A percentile compares a stretch with the other conserved stretches of the same genome.
These are phyloP conservation scores for Panus rudis DNA, from an alignment of 768 basidiomycete genomes.

Conservation along the genomic window DNA sequence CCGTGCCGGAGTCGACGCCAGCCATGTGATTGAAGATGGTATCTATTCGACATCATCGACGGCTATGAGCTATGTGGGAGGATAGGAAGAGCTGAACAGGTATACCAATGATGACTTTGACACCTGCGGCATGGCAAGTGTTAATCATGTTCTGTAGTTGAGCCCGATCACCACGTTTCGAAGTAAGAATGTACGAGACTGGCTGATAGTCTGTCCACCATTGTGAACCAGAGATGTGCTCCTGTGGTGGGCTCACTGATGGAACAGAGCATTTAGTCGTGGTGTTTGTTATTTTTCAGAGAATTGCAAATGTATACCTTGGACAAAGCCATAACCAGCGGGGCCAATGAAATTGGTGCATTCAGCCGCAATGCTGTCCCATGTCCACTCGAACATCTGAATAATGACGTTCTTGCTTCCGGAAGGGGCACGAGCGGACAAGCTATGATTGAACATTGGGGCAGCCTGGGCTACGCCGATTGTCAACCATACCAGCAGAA, in stretches of 20 bases:
- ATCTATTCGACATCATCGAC: conserved; percentile 21
- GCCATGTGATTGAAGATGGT: conserved; percentile 67
- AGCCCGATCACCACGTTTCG: conserved; percentile 53
- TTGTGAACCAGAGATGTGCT: conserved; percentile 49
- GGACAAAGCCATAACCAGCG: conserved; percentile 63
- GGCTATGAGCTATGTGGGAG: conserved; percentile 21
- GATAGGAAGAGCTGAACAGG: not conserved
- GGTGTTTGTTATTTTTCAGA: not conserved
- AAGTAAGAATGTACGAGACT: conserved; percentile 57
- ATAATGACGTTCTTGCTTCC: conserved; percentile 44
- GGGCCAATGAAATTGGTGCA: conserved; percentile 63
- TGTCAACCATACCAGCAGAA: no score
- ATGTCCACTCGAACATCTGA: conserved; percentile 66
- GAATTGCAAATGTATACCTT: conserved; percentile 33
- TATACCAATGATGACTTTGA: conserved; percentile 32
- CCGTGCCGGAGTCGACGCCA: conserved; percentile 38
- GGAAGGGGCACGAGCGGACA: no score
- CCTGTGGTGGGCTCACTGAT: conserved; percentile 43
- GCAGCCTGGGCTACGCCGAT: no score
- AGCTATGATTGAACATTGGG: no score
- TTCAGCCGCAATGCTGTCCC: conserved; percentile 49
- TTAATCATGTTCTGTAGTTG: conserved; percentile 39
- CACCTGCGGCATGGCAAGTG: conserved; percentile 33
- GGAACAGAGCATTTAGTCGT: not conserved
- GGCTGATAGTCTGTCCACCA: conserved; percentile 78